phyloP scores from a whole-genome alignment of 495 filamentous ascomycete genomes.

The Penicillium egyptiacum region DNA sequence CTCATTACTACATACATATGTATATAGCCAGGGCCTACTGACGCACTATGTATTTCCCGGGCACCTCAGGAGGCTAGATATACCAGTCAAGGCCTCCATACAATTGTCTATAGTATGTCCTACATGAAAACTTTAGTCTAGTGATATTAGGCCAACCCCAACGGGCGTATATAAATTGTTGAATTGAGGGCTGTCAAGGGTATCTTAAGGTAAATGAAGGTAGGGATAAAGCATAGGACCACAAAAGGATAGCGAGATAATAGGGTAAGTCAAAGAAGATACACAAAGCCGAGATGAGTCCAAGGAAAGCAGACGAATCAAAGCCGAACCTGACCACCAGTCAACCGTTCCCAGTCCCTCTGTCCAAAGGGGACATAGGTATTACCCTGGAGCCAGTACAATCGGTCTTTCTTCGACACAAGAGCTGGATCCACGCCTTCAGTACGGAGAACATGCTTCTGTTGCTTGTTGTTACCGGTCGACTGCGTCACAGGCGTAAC shows the following conservation, averaged over 20 bases:
- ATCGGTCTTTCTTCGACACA: conserved; percentile 53
- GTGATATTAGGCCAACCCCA: not conserved
- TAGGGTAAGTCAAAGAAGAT: not conserved
- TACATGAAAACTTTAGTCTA: not conserved
- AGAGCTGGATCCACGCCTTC: conserved; percentile 71
- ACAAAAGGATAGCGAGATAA: not conserved
- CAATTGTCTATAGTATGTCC: not conserved
- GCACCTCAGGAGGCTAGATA: not conserved
- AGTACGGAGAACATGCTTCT: conserved; percentile 66
- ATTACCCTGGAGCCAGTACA: conserved; percentile 67
- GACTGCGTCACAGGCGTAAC: conserved; percentile 59
- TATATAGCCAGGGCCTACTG: no score
- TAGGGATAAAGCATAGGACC: not conserved
- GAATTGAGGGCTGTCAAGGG: conserved; percentile 6
- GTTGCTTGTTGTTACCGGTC: conserved; percentile 88
- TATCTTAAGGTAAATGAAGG: not conserved
- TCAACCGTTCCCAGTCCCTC: conserved; percentile 68
- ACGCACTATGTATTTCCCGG: not conserved
- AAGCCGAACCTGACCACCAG: conserved; percentile 67
- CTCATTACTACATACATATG: no score
- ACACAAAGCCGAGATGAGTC: not conserved
- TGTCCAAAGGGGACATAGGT: conserved; percentile 66
- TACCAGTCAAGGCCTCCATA: not conserved
- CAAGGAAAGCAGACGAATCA: conserved; percentile 28
- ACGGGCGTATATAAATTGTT: not conserved